phyloP scores from a whole-genome alignment of 345 rosid genomes.

The Eutrema yunnanense region DNA sequence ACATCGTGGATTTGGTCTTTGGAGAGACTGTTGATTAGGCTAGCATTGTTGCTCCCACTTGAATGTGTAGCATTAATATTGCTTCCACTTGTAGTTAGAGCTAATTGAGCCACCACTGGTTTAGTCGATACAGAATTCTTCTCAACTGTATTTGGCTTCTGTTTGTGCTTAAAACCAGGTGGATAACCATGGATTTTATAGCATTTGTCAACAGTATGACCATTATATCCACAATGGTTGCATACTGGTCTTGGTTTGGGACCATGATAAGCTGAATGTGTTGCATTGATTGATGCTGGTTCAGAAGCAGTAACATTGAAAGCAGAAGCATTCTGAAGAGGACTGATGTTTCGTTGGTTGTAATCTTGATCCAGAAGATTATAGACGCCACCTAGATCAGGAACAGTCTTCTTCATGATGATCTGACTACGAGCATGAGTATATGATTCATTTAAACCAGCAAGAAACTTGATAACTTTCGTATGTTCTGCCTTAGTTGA shows the following conservation, averaged over 20 bases:
- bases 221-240: neutral
- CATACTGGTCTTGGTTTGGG: neutral
- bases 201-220: neutral
- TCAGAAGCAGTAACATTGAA: neutral
- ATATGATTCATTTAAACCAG: no score
- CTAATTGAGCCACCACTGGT: no score
- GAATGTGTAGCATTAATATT: no score
- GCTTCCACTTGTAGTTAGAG: no score
- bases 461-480: no score
- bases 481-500: no score
- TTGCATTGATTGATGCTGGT: neutral
- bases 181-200: neutral
- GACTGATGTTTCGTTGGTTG: neutral
- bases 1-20: no score
- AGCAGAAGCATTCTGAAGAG: neutral
- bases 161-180: neutral
- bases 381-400: neutral
- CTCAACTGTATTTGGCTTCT: no score
- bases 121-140: no score
- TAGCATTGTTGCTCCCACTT: no score
- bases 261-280: neutral
- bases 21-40: no score
- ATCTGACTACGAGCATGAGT: neutral
- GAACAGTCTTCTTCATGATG: neutral
- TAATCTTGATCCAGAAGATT: neutral